These are phyloP conservation scores for Colletotrichum echinochloae DNA, from an alignment of 2,329 filamentous ascomycete genomes.

Conservation along the genomic window DNA sequence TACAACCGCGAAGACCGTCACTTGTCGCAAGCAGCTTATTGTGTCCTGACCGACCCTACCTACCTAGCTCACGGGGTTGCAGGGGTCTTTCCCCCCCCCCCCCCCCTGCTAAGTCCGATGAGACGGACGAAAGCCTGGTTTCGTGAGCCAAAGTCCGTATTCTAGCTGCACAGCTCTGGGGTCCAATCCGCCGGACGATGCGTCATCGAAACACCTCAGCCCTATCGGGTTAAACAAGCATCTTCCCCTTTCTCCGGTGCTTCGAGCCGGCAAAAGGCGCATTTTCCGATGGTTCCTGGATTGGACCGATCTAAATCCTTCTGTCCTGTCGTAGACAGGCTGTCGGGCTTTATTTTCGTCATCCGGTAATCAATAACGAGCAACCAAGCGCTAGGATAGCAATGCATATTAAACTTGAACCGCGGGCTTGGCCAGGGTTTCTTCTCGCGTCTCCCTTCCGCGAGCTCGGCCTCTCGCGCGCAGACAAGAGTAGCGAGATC, in stretches of 20 bases:
- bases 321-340: neutral
- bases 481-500: neutral
- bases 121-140: too few relatives aligned
- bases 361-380: neutral
- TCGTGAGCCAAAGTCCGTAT: too few relatives aligned
- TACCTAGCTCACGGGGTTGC: constrained; percentile 18
- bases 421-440: neutral
- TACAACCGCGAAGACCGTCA: too few relatives aligned
- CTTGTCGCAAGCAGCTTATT: too few relatives aligned
- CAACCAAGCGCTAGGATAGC: neutral
- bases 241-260: neutral
- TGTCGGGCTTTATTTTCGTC: neutral
- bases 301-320: neutral
- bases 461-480: constrained; percentile 30
- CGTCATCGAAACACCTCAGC: too few relatives aligned
- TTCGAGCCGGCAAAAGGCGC: neutral
- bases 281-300: neutral
- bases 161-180: too few relatives aligned
- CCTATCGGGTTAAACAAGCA: neutral
- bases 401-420: neutral
- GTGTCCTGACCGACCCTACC: too few relatives aligned
- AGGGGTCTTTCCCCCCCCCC: constrained; percentile 14
- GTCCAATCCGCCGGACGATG: too few relatives aligned
- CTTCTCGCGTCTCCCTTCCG: neutral
- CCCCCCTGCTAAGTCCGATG: constrained; percentile 18